phyloP scores from a whole-genome alignment of 176 grass and related monocot genomes.

The Rhynchospora pubera region DNA sequence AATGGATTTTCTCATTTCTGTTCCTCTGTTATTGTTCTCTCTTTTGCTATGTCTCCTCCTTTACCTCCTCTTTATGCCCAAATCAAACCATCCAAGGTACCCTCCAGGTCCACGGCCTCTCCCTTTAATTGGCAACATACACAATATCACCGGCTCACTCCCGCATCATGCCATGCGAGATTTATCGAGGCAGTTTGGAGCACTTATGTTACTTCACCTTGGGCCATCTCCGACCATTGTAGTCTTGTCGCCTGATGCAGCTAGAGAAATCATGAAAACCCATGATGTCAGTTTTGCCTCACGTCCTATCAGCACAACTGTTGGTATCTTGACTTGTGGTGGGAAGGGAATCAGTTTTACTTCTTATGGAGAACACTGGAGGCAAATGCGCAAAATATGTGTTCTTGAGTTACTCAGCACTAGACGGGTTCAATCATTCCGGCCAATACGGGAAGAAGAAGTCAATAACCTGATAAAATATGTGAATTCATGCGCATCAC shows the following conservation, averaged over 20 bases:
- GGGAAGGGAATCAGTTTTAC: not conserved
- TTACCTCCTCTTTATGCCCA: not conserved
- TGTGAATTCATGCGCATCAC: not conserved
- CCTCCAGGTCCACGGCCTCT: constrained; percentile 18
- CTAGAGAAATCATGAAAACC: constrained; percentile 18
- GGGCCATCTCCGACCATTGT: constrained; percentile 14
- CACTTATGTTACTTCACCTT: constrained; percentile 22
- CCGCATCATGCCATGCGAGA: constrained; percentile 16
- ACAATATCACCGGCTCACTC: constrained; percentile 21
- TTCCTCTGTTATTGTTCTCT: not conserved
- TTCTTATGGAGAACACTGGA: constrained; percentile 6
- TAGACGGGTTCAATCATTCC: constrained; percentile 18
- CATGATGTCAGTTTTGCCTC: constrained; percentile 20
- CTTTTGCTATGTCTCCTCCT: not conserved
- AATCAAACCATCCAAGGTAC: not conserved
- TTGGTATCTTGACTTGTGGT: not conserved
- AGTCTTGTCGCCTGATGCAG: constrained; percentile 25
- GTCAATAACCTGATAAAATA: not conserved
- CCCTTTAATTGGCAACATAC: constrained; percentile 34
- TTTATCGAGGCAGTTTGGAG: not conserved
- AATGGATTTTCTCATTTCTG: no score
- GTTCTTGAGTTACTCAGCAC: not conserved
- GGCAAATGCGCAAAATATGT: constrained; percentile 2
- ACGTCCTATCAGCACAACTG: not conserved
- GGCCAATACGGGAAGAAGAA: constrained; percentile 19